Conservation (phyloP, 2,329 filamentous ascomycete genomes). For the Phaeosphaeria sp. region DNA sequence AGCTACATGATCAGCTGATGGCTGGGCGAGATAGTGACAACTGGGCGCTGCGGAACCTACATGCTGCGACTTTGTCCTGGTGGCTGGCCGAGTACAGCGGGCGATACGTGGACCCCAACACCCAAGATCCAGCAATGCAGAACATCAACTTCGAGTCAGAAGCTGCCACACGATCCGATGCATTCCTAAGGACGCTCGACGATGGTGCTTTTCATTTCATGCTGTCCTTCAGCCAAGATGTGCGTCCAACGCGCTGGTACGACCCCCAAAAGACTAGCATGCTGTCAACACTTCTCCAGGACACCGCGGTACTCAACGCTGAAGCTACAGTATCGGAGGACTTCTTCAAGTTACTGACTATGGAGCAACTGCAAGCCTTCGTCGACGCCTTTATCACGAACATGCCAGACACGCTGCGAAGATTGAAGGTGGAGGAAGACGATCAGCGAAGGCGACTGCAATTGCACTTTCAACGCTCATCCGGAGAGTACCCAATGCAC, state of each 20-base stretch:
- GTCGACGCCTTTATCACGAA: slow-evolving; percentile 94
- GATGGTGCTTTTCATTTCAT: slow-evolving; percentile 94
- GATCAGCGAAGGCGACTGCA: slow-evolving; percentile 69
- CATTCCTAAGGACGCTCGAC: slow-evolving; percentile 78
- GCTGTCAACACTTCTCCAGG: slow-evolving; percentile 81
- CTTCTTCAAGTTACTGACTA: slow-evolving; percentile 74
- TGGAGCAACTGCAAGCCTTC: slow-evolving; percentile 84
- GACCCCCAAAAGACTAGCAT: slow-evolving; percentile 85
- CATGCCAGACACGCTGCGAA: slow-evolving; percentile 88
- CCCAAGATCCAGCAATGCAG: slow-evolving; percentile 54
- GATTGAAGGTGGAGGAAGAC: slow-evolving; percentile 86
- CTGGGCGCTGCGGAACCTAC: slow-evolving; percentile 77
- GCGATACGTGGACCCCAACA: slow-evolving; percentile 78
- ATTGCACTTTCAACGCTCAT: slow-evolving; percentile 53
- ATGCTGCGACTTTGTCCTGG: slow-evolving; percentile 79
- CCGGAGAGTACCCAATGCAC: slow-evolving; percentile 62
- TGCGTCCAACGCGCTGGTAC: slow-evolving; percentile 82
- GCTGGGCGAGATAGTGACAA: slow-evolving; percentile 69
- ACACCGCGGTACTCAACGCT: slow-evolving; percentile 71
- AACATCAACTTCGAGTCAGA: slow-evolving; percentile 71
- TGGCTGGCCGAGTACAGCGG: slow-evolving; percentile 95
- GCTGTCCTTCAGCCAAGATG: slow-evolving; percentile 80
- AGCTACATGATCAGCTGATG: slow-evolving; percentile 73
- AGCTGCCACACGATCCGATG: slow-evolving; percentile 71
- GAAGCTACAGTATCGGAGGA: slow-evolving; percentile 73